These are phyloP conservation scores for Jamesozyma spencerorum DNA, from an alignment of 805 yeast genomes.

Conservation along the genomic window DNA sequence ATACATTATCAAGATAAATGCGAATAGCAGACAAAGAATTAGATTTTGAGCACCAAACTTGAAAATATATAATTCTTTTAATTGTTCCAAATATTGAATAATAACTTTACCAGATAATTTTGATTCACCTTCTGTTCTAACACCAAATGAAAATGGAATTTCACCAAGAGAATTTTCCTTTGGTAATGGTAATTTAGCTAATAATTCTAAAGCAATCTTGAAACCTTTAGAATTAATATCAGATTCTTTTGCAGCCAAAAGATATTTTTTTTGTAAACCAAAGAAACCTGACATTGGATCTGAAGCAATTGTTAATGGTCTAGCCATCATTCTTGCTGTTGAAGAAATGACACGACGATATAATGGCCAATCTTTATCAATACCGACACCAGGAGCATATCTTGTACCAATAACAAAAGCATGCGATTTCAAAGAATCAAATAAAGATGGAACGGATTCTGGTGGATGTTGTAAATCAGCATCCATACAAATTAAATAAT, in stretches of 20 bases:
- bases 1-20: conserved; percentile 27
- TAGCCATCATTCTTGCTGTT: conserved; percentile 42
- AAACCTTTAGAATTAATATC: conserved; percentile 38
- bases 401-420: conserved; percentile 44
- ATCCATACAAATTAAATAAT: conserved; percentile 43
- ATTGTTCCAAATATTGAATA: conserved; percentile 38
- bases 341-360: conserved; percentile 41
- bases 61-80: conserved; percentile 38
- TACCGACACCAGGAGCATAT: conserved; percentile 47
- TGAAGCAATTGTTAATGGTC: conserved; percentile 42
- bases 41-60: conserved; percentile 36
- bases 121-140: conserved; percentile 46
- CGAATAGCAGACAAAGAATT: conserved; percentile 26
- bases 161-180: conserved; percentile 33
- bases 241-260: conserved; percentile 28
- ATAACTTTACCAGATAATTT: conserved; percentile 42
- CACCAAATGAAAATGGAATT: conserved; percentile 43
- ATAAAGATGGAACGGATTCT: conserved; percentile 39
- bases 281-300: conserved; percentile 49
- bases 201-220: conserved; percentile 41
- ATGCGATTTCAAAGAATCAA: conserved; percentile 33
- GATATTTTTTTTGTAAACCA: conserved; percentile 40
- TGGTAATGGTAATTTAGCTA: conserved; percentile 40
- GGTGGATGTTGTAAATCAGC: conserved; percentile 49
- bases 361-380: conserved; percentile 46